Evolutionary conservation across 2,329 filamentous ascomycete species (phyloP).

Genomic region (Exserohilum rostratum): DNA sequence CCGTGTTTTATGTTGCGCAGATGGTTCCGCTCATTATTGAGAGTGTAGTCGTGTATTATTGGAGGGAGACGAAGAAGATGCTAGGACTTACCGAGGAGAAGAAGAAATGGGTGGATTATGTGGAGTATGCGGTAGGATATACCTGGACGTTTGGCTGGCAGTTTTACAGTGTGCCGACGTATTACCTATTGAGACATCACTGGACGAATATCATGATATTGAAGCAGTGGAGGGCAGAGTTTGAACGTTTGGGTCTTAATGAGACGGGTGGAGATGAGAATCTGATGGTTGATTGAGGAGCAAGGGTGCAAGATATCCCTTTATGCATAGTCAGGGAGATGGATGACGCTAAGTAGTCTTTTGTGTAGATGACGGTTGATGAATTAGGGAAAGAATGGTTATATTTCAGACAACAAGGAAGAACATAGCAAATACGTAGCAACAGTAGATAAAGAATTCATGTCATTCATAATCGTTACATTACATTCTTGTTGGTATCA

Average conservation of each 20-base stretch:
- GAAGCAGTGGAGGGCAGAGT: not conserved
- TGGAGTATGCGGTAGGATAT: constrained; percentile 21
- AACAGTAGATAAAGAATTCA: too few relatives aligned
- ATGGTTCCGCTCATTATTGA: constrained; percentile 27
- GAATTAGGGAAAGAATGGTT: too few relatives aligned
- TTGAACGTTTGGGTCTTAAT: not conserved
- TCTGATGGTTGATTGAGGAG: too few relatives aligned
- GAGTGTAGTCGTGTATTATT: constrained; percentile 10
- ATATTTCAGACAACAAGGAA: too few relatives aligned
- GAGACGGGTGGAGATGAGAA: not conserved
- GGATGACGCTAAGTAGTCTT: too few relatives aligned
- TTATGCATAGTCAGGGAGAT: too few relatives aligned
- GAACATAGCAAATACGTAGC: too few relatives aligned
- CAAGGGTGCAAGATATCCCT: too few relatives aligned
- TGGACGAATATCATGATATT: constrained; percentile 20
- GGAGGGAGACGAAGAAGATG: constrained; percentile 3
- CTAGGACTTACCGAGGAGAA: constrained; percentile 1
- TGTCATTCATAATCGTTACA: not conserved
- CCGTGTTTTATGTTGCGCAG: constrained; percentile 24
- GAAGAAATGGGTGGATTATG: not conserved
- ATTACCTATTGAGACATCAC: constrained; percentile 9
- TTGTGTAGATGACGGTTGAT: too few relatives aligned
- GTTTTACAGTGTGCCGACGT: constrained; percentile 25
- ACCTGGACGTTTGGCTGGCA: constrained; percentile 25
- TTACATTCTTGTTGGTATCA: constrained; percentile 6